Conservation (phyloP, 1,284 basidiomycete species). For the Ustilago curta region DNA sequence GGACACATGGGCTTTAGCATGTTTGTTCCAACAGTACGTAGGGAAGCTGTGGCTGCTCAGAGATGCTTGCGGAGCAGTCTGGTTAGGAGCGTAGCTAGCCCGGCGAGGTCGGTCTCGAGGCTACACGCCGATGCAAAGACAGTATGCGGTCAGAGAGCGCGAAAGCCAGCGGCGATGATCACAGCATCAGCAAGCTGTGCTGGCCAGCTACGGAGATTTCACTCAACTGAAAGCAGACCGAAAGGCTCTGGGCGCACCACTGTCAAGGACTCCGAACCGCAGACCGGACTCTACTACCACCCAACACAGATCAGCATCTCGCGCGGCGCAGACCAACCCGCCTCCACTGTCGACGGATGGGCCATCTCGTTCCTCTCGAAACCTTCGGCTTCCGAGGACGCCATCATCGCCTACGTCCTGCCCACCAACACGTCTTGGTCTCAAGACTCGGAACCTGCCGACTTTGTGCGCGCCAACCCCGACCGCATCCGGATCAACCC, state of each 20-base stretch:
- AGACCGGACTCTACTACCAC: conserved; percentile 60
- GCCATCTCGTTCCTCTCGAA: conserved; percentile 47
- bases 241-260: conserved; percentile 25
- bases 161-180: neutral
- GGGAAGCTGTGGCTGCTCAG: neutral
- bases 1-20: neutral
- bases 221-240: neutral
- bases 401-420: conserved; percentile 44
- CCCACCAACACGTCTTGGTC: conserved; percentile 28
- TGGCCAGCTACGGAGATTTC: conserved; percentile 1
- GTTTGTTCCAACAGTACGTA: neutral
- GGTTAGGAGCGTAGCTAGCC: neutral
- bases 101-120: neutral
- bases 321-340: conserved; percentile 13
- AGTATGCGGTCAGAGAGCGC: neutral
- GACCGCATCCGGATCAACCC: conserved; percentile 56
- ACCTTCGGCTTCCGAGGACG: conserved; percentile 23
- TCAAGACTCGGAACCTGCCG: conserved; percentile 31
- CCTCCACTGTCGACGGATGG: conserved; percentile 38
- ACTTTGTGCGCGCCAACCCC: conserved; percentile 49
- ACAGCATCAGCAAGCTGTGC: neutral
- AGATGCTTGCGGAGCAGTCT: neutral
- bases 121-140: neutral
- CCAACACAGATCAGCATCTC: conserved; percentile 40
- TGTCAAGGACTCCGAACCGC: conserved; percentile 43